Evolutionary conservation across 2,329 filamentous ascomycete species (phyloP), one percentile per base, ranked within the genome.

Genomic region (Keithomyces neogunnii): DNA sequence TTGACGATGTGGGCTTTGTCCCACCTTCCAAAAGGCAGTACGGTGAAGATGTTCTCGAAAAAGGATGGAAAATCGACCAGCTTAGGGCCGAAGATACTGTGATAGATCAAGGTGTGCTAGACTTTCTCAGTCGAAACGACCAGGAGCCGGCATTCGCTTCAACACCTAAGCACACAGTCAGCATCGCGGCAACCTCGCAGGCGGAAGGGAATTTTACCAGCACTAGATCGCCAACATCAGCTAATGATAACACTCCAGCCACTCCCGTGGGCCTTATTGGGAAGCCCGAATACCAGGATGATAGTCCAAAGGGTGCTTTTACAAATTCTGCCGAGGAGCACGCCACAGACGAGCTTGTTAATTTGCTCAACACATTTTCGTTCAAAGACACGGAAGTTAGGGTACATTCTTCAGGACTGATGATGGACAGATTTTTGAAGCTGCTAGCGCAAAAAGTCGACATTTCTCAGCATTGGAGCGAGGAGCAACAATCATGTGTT

Each of bases 81-180:
- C 31, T 11, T 33, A 29, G 33, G 32, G 31, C 26, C 29, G 38
- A 40, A 26, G 38, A 40, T n/a, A 33, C 48, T 13, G 45, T 13
- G 13, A 51, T 53, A 28, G 35, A 36, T 10, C 36, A 19, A 26
- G 52, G 45, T 9, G n/a, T 51, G 10, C 26, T 40, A 13, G 49
- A 53, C 32, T 53, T 53, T 40, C 30, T 53, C 28, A 26, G 29
- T 26, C 49, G 49, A 46, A 28, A 29, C 5, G 52, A 53, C 29
- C 30, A 43, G 29, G 19, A 2, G n/a, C 31, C 30, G 9, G 10
- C 40, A n/a, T 19, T 19, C 9, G 38, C 38, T 28, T 13, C 38
- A 11, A 40, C 38, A 5, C 38, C n/a, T 8, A 5, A 40, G n/a
- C 38, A 7, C 5, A 26, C 26, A 40, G 13, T 6, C 6, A 19